Evolutionary conservation across 257 asterid species (phyloP), one percentile per base, ranked within the genome.

Genomic region (Plantago ovata): DNA sequence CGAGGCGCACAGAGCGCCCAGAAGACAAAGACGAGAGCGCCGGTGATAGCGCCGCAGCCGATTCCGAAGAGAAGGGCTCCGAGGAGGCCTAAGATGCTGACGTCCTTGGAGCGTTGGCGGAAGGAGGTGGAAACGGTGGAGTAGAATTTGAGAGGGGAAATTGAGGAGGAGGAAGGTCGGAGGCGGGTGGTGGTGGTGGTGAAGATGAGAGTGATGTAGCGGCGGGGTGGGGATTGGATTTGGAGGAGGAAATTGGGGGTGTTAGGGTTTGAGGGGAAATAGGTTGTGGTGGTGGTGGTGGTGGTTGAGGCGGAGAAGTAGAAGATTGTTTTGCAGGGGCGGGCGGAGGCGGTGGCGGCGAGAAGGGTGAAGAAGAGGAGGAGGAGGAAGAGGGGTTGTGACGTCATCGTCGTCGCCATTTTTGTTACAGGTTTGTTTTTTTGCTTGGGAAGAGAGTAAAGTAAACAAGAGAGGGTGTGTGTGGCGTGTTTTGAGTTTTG

Each of bases 21-120:
- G 52, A 85, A 15, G 58, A 81, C 67, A 66, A 83, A 88, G 85
- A 88, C 72, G 7, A 79, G 68, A 0, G 94, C 90, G 0, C 84
- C 95, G 10, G 96, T 81, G 19, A 88, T 77, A 14, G 81, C 95
- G 10, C 95, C 96, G 38, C 96, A 85, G 1, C 90, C 95, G 10
- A 88, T 86, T 24, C 94, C 96, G 36, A 85, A 85, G 14, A 88
- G 79, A 79, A 85, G 69, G 10, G 88, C 95, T 2, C 86, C 86
- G 47, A 85, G 87, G 1, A 83, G 85, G 73, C 88, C 77, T 85
- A 88, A 79, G 75, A 88, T 85, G n/a, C n/a, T n/a, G n/a, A n/a
- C n/a, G 52, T 85, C 95, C 68, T 75, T 81, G 28, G 90, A 71
- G 13, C 93, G 78, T 46, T 84, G 86, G 65, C 80, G 81, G 22